These are phyloP conservation scores for Xylariaceae sp. DNA, from an alignment of 2,329 filamentous ascomycete species.

Conservation along the genomic window DNA sequence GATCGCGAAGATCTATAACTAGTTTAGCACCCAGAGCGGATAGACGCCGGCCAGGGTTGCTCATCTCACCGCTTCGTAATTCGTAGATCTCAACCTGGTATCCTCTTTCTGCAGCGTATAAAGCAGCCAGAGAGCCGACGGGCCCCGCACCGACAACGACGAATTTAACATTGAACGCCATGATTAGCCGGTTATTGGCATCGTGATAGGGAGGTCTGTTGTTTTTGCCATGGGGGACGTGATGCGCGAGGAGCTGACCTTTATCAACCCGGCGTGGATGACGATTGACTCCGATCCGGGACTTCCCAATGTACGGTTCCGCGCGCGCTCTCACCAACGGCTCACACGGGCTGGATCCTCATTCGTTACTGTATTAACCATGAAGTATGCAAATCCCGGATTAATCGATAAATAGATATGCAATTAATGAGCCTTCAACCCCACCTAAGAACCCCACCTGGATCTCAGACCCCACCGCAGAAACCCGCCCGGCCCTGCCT, in stretches of 20 bases:
- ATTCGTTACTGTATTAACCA: too few relatives aligned
- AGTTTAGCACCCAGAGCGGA: constrained; percentile 7
- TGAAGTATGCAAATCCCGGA: too few relatives aligned
- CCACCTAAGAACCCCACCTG: too few relatives aligned
- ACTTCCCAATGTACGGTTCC: too few relatives aligned
- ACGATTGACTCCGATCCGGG: too few relatives aligned
- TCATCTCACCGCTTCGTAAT: constrained; percentile 72
- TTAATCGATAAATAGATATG: too few relatives aligned
- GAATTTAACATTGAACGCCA: constrained; percentile 54
- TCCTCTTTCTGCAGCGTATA: constrained; percentile 87
- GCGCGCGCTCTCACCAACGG: too few relatives aligned
- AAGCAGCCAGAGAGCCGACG: constrained; percentile 83
- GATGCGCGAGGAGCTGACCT: neutral
- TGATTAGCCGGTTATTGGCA: neutral
- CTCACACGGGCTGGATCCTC: too few relatives aligned
- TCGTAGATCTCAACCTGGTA: constrained; percentile 94
- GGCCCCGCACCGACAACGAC: constrained; percentile 89
- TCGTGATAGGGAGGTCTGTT: neutral
- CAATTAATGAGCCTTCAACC: too few relatives aligned
- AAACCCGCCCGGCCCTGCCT: too few relatives aligned
- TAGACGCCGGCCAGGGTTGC: neutral
- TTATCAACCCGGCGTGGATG: neutral
- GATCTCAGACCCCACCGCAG: too few relatives aligned
- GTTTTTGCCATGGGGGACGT: neutral
- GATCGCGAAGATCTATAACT: constrained; percentile 73